Evolutionary conservation across 73 alveolate species (phyloP), one percentile per base, ranked within the genome.

Genomic region (Effrenium voratum): DNA sequence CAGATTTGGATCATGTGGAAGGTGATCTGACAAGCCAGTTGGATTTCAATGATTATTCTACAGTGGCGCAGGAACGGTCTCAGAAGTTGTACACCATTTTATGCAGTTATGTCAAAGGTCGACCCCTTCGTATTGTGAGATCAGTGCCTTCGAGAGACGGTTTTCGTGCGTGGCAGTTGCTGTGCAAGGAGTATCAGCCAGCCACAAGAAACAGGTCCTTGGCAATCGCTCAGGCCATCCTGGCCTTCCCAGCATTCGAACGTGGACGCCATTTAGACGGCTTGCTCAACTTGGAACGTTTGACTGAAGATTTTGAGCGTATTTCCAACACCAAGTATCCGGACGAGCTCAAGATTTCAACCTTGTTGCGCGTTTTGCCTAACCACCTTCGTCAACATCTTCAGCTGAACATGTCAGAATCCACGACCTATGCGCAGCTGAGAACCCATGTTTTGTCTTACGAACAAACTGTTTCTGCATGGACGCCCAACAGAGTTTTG

Each of bases 401-500:
- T 45, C 68, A 79, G 90, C 66, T 79, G 68, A 41, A 26, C 43
- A 28, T 77, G 19, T 10, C 57, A 16, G 46, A 77, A 43, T 24
- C 40, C 1, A 77, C 90, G 46, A 30, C 45, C 24, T 79, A 79
- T 24, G 34, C 90, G 19, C 32, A 45, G 68, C 6, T 79, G 43
- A 5, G 90, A 79, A 36, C 43, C 45, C 41, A 50, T 26, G 28
- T 79, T 10, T 3, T n/a, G 68, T 28, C 12, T 45, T 79, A 22
- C 45, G 90, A 79, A 44, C 66, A 79, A 45, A 79, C 90, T 24
- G 45, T 22, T 1, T 44, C 90, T 5, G 59, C 68, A 41, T 79
- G 90, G 90, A 79, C 90, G 5, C 13, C 90, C 3, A 68, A 46
- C 45, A 44, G 45, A 38, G 45, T 79, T 44, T 15, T 79, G 90